Base-by-base conservation (phyloP, 1,139 yeast species). In the Sugiyamaella grinbergsii region DNA sequence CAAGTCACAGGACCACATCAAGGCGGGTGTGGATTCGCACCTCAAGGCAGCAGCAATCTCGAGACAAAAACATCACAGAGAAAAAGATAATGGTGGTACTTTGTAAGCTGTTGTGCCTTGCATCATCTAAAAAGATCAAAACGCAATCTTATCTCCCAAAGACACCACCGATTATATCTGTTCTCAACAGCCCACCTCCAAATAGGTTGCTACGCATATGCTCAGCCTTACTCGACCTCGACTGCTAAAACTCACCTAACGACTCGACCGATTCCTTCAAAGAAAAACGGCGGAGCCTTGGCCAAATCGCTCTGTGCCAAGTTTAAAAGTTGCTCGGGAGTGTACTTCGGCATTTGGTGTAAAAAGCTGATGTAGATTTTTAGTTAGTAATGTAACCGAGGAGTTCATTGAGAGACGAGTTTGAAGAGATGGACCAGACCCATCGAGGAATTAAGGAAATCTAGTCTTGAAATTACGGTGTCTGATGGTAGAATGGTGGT, bases 251-350 rank as follows among this genome's bases (percentile, higher is more conserved):
- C 43, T 47, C 26, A 34, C 41, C 41, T 33, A 4, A 24, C 36
- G 26, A 41, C 31, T 10, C 33, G 42, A 23, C 41, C 47, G 31
- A 49, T 37, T 5, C 58, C 62, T 50, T 55, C 54, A 58, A 58
- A 62, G 38, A 52, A 52, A 53, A 62, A 62, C 46, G 55, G 62
- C 16, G 66, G 66, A 20, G 50, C 47, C 22, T 49, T 40, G 13
- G 56, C 60, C 39, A 60, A 51, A 22, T 54, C 57, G 16, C 62
- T 56, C 29, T 53, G 49, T 37, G 57, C 54, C 41, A 62, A 53
- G 15, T 45, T 45, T 20, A 52, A 48, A 44, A 62, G 55, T 47
- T 58, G 52, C 42, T 54, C 58, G 18, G 58, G 40, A 13, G 62
- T 52, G 55, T 62, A 62, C 16, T 15, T 33, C 4, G 52, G 52